Evolutionary conservation across 148 eudicot species (phyloP).

Genomic region (Camellia granthamiana): DNA sequence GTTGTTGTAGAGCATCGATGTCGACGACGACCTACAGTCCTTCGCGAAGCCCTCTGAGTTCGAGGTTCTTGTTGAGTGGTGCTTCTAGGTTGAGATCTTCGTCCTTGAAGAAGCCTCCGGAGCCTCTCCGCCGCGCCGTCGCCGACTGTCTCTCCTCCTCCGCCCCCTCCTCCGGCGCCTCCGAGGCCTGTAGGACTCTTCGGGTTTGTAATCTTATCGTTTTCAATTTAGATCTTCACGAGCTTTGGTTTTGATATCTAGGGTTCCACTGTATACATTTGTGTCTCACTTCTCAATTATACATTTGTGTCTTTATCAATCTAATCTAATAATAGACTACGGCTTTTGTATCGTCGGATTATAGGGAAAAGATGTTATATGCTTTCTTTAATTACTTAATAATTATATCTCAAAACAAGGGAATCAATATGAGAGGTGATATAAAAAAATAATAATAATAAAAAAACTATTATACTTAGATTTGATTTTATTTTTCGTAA

Average conservation of each 20-base stretch:
- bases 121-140: conserved; percentile 97
- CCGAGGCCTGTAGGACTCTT: conserved; percentile 85
- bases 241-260: neutral
- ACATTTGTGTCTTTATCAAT: neutral
- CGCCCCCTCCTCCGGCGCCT: conserved; percentile 46
- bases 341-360: no score
- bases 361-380: neutral
- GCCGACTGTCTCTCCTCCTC: conserved; percentile 84
- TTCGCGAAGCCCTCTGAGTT: conserved; percentile 53
- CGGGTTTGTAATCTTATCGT: conserved; percentile 42
- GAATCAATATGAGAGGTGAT: neutral
- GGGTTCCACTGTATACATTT: conserved; percentile 9
- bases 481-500: no score
- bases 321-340: no score
- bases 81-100: conserved; percentile 82
- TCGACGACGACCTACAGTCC: conserved; percentile 58
- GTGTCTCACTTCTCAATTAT: neutral
- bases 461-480: no score
- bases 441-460: no score
- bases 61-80: conserved; percentile 45
- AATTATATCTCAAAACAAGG: no score
- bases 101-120: conserved; percentile 87
- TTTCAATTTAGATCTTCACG: conserved; percentile 15
- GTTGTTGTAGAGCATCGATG: conserved; percentile 28
- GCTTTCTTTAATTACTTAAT: neutral